Evolutionary conservation across 2,329 filamentous ascomycete species (phyloP).

Genomic region (Fusarium graminum): DNA sequence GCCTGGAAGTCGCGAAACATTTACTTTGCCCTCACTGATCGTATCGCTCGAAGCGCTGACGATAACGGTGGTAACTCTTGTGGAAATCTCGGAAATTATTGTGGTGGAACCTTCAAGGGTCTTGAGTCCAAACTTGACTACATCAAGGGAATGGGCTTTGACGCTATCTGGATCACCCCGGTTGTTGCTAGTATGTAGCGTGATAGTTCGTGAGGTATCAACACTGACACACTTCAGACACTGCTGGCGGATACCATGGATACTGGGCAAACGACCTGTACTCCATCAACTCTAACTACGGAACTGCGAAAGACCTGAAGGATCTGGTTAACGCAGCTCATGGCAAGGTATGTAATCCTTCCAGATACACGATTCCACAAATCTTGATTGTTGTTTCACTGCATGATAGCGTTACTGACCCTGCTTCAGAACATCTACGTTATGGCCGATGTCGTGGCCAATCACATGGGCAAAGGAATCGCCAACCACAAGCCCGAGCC

Average conservation of each 20-base stretch:
- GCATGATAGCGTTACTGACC: neutral
- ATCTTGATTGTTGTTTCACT: neutral
- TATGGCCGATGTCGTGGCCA: constrained; percentile 73
- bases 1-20: constrained; percentile 68
- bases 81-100: constrained; percentile 62
- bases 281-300: constrained; percentile 32
- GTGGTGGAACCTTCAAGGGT: constrained; percentile 71
- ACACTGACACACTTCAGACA: constrained; percentile 10
- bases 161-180: constrained; percentile 70
- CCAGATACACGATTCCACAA: rapidly evolving
- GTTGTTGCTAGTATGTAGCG: constrained; percentile 59
- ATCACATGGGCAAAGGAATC: constrained; percentile 68
- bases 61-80: constrained; percentile 61
- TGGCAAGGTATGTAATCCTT: constrained; percentile 16
- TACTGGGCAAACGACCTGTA: constrained; percentile 41
- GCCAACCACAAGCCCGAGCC: constrained; percentile 57
- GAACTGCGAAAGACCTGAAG: constrained; percentile 29
- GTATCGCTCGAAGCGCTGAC: constrained; percentile 61
- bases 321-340: constrained; percentile 32
- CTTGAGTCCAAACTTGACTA: constrained; percentile 72
- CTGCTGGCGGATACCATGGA: constrained; percentile 35
- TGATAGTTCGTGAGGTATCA: rapidly evolving
- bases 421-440: constrained; percentile 58
- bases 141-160: constrained; percentile 72
- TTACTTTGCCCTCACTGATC: constrained; percentile 70